Evolutionary conservation across 495 filamentous ascomycete species (phyloP), one percentile per base, ranked within the genome.

Genomic region (Daldinia vernicosa): DNA sequence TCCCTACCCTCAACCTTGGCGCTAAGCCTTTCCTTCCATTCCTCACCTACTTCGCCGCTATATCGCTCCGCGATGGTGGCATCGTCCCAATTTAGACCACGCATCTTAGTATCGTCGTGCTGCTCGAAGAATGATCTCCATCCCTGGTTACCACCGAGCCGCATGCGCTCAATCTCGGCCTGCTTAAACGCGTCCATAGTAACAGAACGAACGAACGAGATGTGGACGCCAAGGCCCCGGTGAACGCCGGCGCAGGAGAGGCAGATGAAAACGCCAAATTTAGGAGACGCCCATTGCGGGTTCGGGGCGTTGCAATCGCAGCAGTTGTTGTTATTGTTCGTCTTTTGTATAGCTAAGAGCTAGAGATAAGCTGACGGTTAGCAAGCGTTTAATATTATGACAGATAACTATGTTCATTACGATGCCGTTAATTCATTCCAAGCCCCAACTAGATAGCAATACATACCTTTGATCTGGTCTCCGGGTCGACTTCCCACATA

Each of bases 401-500:
- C 15, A 26, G 33, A 56, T 6, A 56, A 6, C 32, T 60, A 62
- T 66, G 32, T n/a, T 51, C 60, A 40, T 50, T 58, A n/a, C 14
- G 11, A 47, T 14, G 7, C 2, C 0, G 60, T 27, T 52, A 6
- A 45, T 12, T 33, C 19, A 19, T 28, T 27, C 50, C 14, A 53
- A 28, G 12, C 9, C 2, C 14, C 17, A 50, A 55, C 51, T 28
- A 60, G 7, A 39, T 30, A 19, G 26, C n/a, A 22, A 45, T 57
- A 40, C 77, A 57, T 83, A 97, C 94, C 89, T 97, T 97, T 72
- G 89, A 90, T 81, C 92, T 89, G 35, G 94, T 97, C 83, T 97
- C 94, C 19, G 95, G 94, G 81, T 98, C 95, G 69, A 98, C 94
- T 80, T 98, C 95, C 95, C 95, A 98, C 92, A 96, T 94, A 76